Base-by-base conservation (phyloP, 2,329 filamentous ascomycete genomes). In the Botrytis squamosa region DNA sequence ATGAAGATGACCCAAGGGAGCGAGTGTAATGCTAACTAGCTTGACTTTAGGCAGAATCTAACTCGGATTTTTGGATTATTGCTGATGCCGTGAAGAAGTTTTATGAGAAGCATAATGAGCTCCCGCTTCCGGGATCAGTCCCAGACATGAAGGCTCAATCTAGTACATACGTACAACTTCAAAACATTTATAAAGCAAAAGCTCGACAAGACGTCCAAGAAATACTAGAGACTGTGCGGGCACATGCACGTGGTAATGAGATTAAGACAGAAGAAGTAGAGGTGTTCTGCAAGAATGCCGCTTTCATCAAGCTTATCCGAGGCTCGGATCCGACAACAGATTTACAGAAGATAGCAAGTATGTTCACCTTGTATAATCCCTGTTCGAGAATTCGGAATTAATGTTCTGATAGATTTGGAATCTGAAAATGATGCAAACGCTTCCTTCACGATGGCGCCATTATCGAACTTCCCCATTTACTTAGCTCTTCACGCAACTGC, bases 91-190 rank as follows among this genome's bases (percentile, higher is more conserved):
- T 98, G 72, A 90, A 90, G 75, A 81, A 87, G 33, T 99, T 99
- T 82, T 91, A 95, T 82, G 82, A 88, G 16, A 89, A 89, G 72
- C 90, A 98, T 80, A 84, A 87, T 12, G 87, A 91, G 42, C 86
- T 99, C 8, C 96, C 96, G 25, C 85, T 99, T 0, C 92, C 95
- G 0, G 97, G 96, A 20, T 90, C 92, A 4, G 85, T 99, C 2
- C 96, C 97, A 2, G 96, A 99, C 82, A 99, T 99, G 96, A 99
- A 99, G 85, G 94, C 96, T 4, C 89, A 95, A 80, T 97, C 95
- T 5, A 89, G 87, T 73, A 92, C 97, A 75, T 99, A 99, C 84
- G 92, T 99, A 77, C 87, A 91, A 79, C 87, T 99, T 20, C 96
- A 98, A 81, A 95, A 93, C 78, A 89, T 98, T 74, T 99, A 98